Conservation (phyloP, 208 protist species). For the Trypanosoma conorhini region DNA sequence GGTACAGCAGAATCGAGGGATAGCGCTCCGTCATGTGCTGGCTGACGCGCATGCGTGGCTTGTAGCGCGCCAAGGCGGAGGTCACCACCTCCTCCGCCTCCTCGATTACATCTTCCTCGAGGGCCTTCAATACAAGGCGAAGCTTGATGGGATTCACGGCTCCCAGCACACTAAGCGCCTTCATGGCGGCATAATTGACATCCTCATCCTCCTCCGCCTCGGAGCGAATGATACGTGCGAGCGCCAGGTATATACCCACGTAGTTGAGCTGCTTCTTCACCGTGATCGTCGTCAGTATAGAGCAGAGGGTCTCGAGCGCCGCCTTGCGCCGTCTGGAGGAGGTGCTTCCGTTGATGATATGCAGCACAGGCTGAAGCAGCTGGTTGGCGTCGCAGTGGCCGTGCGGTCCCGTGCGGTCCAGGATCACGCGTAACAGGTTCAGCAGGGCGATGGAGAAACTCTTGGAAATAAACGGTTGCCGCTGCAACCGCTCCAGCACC, state of each 20-base stretch:
- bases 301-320: conserved; percentile 73
- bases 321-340: conserved; percentile 63
- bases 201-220: conserved; percentile 74
- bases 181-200: conserved; percentile 70
- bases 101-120: conserved; percentile 79
- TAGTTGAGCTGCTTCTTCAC: conserved; percentile 47
- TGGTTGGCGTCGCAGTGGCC: conserved; percentile 55
- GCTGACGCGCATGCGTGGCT: conserved; percentile 72
- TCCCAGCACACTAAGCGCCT: conserved; percentile 78
- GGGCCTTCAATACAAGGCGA: conserved; percentile 52
- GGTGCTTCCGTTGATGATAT: conserved; percentile 72
- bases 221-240: conserved; percentile 77
- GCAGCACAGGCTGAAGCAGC: conserved; percentile 60
- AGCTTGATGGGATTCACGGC: conserved; percentile 83
- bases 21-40: conserved; percentile 76
- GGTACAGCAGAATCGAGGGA: conserved; percentile 81
- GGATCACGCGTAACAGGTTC: conserved; percentile 64
- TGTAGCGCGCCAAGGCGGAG: conserved; percentile 67
- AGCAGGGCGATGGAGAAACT: conserved; percentile 71
- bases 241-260: conserved; percentile 67
- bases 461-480: conserved; percentile 76
- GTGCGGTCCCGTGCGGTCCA: conserved; percentile 64
- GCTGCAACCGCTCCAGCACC: conserved; percentile 55
- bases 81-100: conserved; percentile 84
- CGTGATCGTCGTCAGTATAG: conserved; percentile 73